A percentile compares a stretch with the other conserved stretches of the same genome.
Evolutionary conservation across 192 early-diverging fungal genomes (phyloP).

Genomic region (Dissophora ornata): DNA sequence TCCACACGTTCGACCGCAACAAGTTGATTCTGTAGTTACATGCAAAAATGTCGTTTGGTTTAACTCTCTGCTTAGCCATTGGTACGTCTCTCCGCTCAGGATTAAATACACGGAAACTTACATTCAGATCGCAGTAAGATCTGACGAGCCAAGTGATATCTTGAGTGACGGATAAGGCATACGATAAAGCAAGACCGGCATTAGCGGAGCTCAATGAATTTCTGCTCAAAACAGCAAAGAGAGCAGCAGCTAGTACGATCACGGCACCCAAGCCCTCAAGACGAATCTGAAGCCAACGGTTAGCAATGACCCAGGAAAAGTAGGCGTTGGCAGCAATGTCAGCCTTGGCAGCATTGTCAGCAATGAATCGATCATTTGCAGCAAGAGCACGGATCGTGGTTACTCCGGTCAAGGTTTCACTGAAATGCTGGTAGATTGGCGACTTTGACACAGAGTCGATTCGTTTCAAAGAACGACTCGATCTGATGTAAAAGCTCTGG

Average conservation of each 20-base stretch:
- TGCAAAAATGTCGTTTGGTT: neutral
- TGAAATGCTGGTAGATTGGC: slow-evolving; percentile 84
- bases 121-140: slow-evolving; percentile 84
- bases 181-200: slow-evolving; percentile 73
- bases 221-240: slow-evolving; percentile 77
- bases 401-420: slow-evolving; percentile 75
- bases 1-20: slow-evolving; percentile 86
- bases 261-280: slow-evolving; percentile 84
- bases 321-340: slow-evolving; percentile 78
- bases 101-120: slow-evolving; percentile 1
- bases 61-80: too few relatives aligned
- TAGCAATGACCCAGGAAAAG: slow-evolving; percentile 75
- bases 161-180: slow-evolving; percentile 80
- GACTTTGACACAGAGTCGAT: slow-evolving; percentile 83
- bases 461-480: slow-evolving; percentile 84
- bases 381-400: slow-evolving; percentile 85
- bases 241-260: slow-evolving; percentile 81
- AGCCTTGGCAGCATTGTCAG: slow-evolving; percentile 62
- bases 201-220: slow-evolving; percentile 72
- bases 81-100: too few relatives aligned
- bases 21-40: slow-evolving; percentile 68
- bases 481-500: slow-evolving; percentile 73
- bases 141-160: slow-evolving; percentile 89
- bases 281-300: slow-evolving; percentile 79
- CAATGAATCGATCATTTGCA: slow-evolving; percentile 69